phyloP scores from a whole-genome alignment of 169 alveolate genomes.

The Amoebophrya sp. region DNA sequence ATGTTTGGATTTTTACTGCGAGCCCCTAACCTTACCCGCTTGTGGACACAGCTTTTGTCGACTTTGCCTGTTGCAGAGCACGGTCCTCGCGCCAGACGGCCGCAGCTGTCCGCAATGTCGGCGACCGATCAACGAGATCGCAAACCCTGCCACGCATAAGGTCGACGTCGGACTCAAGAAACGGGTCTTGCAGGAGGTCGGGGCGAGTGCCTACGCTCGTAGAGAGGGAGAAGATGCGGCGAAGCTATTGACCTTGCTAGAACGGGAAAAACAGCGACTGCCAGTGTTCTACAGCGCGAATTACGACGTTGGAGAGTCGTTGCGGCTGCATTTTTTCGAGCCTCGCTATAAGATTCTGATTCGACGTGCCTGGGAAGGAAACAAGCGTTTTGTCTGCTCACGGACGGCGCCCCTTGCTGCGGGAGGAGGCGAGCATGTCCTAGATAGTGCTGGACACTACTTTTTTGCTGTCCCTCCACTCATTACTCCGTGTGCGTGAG shows the following conservation, averaged over 20 bases:
- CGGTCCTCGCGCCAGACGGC: constrained; percentile 1
- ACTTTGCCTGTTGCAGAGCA: not conserved
- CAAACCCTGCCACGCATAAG: not conserved
- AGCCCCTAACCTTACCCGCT: not conserved
- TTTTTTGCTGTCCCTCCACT: no score
- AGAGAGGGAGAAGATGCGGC: not conserved
- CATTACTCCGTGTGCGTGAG: no score
- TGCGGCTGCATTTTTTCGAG: constrained; percentile 23
- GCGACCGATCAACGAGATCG: not conserved
- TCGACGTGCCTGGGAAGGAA: constrained; percentile 11
- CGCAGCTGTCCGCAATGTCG: not conserved
- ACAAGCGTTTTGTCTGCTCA: not conserved
- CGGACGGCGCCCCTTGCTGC: not conserved
- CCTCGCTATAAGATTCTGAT: not conserved
- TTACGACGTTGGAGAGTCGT: not conserved
- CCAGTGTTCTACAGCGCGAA: not conserved
- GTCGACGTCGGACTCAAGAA: not conserved
- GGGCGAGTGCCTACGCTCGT: not conserved
- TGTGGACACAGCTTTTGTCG: not conserved
- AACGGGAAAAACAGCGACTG: not conserved
- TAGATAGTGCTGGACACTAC: no score
- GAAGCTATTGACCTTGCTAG: not conserved
- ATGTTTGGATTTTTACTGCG: not conserved
- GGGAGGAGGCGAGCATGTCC: no score
- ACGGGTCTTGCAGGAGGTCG: not conserved